Percentiles rank a stretch among this genome's conserved stretches.
Evolutionary conservation across 116 monocot species (phyloP).

Genomic region (Papilionanthe hybrid): DNA sequence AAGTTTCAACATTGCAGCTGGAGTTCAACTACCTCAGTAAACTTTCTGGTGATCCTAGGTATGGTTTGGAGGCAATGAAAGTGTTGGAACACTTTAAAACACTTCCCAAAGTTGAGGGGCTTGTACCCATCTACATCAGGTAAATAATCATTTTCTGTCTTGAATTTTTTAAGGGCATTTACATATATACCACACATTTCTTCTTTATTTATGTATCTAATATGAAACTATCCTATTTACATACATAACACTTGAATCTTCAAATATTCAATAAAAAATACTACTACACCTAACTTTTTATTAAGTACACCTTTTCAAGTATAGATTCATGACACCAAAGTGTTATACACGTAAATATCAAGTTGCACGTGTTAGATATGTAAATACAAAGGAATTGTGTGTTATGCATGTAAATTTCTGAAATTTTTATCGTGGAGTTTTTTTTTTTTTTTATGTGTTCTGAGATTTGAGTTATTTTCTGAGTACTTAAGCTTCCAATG

Average conservation of each 20-base stretch:
- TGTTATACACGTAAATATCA: no score
- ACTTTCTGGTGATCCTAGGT: conserved; percentile 75
- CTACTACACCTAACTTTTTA: no score
- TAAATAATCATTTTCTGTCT: conserved; percentile 16
- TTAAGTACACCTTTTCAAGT: no score
- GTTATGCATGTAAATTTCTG: neutral
- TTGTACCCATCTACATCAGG: conserved; percentile 96
- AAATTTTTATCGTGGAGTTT: neutral
- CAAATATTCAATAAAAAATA: no score
- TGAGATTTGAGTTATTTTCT: neutral
- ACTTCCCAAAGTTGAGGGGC: conserved; percentile 80
- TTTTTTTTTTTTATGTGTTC: neutral
- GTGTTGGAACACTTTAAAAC: conserved; percentile 75
- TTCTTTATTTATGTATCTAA: no score
- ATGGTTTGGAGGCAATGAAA: conserved; percentile 77
- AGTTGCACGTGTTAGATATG: no score
- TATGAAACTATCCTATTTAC: no score
- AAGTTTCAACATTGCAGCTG: conserved; percentile 85
- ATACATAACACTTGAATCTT: no score
- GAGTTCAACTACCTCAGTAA: conserved; percentile 92
- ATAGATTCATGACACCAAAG: no score
- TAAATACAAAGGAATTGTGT: no score
- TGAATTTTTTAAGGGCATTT: neutral
- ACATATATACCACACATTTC: no score
- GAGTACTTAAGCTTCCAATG: neutral